Evolutionary conservation across 257 asterid species (phyloP).

Genomic region (Rauvolfia tetraphylla): DNA sequence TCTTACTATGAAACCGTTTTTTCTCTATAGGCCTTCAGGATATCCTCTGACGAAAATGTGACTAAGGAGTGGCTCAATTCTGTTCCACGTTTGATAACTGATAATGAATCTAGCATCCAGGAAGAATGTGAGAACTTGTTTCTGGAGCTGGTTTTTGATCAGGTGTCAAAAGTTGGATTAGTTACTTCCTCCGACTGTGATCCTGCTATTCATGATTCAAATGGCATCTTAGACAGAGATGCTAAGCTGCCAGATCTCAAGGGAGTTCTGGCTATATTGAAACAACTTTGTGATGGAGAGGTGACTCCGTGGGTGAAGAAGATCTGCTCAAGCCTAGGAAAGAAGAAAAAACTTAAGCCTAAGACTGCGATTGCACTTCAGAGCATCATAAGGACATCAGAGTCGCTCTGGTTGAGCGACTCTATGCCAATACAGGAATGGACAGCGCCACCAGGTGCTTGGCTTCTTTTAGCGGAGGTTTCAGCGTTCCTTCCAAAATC

Average conservation of each 20-base stretch:
- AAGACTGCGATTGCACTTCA: slow-evolving; percentile 66
- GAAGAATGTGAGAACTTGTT: slow-evolving; percentile 92
- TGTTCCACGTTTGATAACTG: slow-evolving; percentile 66
- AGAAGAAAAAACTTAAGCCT: slow-evolving; percentile 65
- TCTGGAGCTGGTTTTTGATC: slow-evolving; percentile 71
- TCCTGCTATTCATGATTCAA: slow-evolving; percentile 26
- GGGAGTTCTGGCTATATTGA: slow-evolving; percentile 50
- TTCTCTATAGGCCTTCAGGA: slow-evolving; percentile 67
- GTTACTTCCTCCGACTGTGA: slow-evolving; percentile 24
- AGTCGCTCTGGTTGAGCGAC: slow-evolving; percentile 53
- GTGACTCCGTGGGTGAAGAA: slow-evolving; percentile 93
- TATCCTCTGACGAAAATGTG: slow-evolving; percentile 42
- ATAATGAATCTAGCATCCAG: slow-evolving; percentile 91
- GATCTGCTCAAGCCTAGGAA: slow-evolving; percentile 81
- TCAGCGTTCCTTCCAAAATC: slow-evolving; percentile 73
- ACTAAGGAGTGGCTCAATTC: slow-evolving; percentile 90
- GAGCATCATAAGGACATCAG: slow-evolving; percentile 63
- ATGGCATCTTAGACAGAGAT: slow-evolving; percentile 29
- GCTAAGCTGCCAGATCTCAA: slow-evolving; percentile 36
- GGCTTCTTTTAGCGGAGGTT: slow-evolving; percentile 86
- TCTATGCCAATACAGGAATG: slow-evolving; percentile 70
- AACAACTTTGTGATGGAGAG: slow-evolving; percentile 70
- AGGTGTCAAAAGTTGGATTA: slow-evolving; percentile 51
- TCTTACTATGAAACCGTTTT: slow-evolving; percentile 11
- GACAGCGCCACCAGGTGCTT: slow-evolving; percentile 96